Evolutionary conservation across 2,329 filamentous ascomycete genomes (phyloP).

Genomic region (Epicoccum nigrum): DNA sequence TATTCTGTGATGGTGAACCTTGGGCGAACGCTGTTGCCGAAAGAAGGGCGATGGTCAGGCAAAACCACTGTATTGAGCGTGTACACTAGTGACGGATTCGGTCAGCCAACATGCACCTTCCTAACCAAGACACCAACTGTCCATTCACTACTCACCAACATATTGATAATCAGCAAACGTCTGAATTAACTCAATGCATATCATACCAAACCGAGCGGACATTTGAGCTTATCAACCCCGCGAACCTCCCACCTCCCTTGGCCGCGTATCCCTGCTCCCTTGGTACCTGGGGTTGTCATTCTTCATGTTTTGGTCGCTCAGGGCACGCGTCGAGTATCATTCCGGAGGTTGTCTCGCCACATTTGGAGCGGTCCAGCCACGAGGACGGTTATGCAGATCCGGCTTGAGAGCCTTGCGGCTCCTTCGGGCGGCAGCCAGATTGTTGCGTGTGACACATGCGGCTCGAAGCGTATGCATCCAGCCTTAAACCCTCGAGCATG

Average conservation of each 20-base stretch:
- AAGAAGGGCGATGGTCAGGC: slow-evolving; percentile 11
- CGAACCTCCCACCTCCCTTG: slow-evolving; percentile 17
- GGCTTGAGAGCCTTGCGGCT: slow-evolving; percentile 10
- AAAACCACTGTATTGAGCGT: slow-evolving; percentile 17
- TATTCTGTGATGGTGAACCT: background rate
- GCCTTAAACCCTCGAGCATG: background rate
- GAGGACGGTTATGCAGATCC: slow-evolving; percentile 16
- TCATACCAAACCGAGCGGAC: slow-evolving; percentile 3
- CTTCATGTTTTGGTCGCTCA: slow-evolving; percentile 13
- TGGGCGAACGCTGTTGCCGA: slow-evolving; percentile 11
- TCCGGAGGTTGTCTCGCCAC: slow-evolving; percentile 17
- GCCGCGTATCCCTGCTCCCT: slow-evolving; percentile 16
- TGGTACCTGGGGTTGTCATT: slow-evolving; percentile 21
- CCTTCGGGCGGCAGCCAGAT: slow-evolving; percentile 2
- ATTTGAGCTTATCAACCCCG: slow-evolving; percentile 11
- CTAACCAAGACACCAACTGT: background rate
- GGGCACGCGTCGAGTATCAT: slow-evolving; percentile 18
- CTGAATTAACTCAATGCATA: slow-evolving; percentile 7
- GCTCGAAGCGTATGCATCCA: slow-evolving; percentile 11
- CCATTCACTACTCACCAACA: slow-evolving; percentile 15
- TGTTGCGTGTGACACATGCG: slow-evolving; percentile 11
- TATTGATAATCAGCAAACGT: slow-evolving; percentile 10
- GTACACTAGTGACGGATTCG: slow-evolving; percentile 8
- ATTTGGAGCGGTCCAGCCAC: slow-evolving; percentile 12
- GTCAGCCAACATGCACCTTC: slow-evolving; percentile 9